Conservation (phyloP, 2,329 filamentous ascomycete genomes). For the Trichoderma sp. region DNA sequence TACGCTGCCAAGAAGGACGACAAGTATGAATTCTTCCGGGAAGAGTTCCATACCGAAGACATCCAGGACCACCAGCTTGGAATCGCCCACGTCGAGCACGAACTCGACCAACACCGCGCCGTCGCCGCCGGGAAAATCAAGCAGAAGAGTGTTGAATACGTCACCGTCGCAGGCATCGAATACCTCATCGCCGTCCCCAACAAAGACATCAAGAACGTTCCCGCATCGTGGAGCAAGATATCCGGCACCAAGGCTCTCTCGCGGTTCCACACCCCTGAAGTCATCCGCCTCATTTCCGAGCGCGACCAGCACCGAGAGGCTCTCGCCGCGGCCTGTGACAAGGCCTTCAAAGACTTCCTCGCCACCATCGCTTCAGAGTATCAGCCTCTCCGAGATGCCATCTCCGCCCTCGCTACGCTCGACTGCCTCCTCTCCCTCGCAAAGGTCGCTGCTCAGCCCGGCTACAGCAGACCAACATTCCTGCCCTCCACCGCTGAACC, state of each 20-base stretch:
- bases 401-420: constrained; percentile 79
- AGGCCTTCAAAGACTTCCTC: constrained; percentile 72
- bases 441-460: constrained; percentile 77
- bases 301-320: constrained; percentile 94
- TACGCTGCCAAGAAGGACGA: constrained; percentile 81
- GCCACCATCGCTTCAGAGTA: constrained; percentile 77
- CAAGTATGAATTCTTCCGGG: constrained; percentile 91
- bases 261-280: constrained; percentile 91
- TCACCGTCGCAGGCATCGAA: constrained; percentile 85
- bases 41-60: constrained; percentile 80
- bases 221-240: constrained; percentile 92
- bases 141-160: constrained; percentile 70
- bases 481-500: constrained; percentile 60
- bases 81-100: constrained; percentile 88
- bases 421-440: constrained; percentile 89
- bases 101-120: constrained; percentile 73
- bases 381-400: constrained; percentile 82
- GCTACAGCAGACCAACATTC: constrained; percentile 77
- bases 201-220: constrained; percentile 75
- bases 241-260: constrained; percentile 90
- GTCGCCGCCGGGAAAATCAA: constrained; percentile 70
- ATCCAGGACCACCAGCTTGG: constrained; percentile 87
- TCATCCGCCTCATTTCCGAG: constrained; percentile 77
- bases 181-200: constrained; percentile 93
- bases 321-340: constrained; percentile 85